A percentile compares a stretch with the other conserved stretches of the same genome.
Evolutionary conservation across 345 rosid genomes (phyloP).

Genomic region (Carallia brachiata): DNA sequence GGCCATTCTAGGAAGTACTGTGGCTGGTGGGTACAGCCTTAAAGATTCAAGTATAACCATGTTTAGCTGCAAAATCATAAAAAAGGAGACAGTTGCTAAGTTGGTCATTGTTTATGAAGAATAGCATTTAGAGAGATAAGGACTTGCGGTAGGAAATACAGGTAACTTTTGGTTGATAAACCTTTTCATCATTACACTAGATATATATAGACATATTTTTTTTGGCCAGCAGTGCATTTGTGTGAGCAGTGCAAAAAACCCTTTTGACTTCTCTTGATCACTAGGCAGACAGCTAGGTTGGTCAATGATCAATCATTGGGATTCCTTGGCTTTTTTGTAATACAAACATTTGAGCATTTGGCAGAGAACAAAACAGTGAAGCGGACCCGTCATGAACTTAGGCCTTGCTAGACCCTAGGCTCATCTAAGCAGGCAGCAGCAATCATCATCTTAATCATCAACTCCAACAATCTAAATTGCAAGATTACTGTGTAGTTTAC

Average conservation of each 20-base stretch:
- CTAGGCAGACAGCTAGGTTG: conserved; percentile 10
- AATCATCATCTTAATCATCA: neutral
- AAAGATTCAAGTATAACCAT: conserved; percentile 88
- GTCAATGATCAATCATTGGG: neutral
- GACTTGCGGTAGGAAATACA: neutral
- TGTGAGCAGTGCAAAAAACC: too few relatives aligned
- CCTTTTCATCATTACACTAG: neutral
- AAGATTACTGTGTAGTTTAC: neutral
- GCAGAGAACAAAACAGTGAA: neutral
- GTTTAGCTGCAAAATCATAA: conserved; percentile 46
- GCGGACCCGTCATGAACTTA: conserved; percentile 7
- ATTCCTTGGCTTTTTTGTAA: neutral
- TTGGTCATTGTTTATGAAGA: neutral
- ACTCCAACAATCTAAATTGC: neutral
- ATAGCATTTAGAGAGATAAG: neutral
- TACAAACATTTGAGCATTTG: neutral
- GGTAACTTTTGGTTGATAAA: neutral
- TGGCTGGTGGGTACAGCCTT: conserved; percentile 90
- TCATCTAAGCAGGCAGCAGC: neutral
- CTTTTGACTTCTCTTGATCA: conserved; percentile 5
- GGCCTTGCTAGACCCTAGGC: neutral
- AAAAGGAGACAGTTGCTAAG: neutral
- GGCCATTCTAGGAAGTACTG: conserved; percentile 87
- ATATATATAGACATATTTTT: neutral
- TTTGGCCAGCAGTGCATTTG: conserved; percentile 3